phyloP scores from a whole-genome alignment of 495 filamentous ascomycete genomes.

The Darksidea phi region DNA sequence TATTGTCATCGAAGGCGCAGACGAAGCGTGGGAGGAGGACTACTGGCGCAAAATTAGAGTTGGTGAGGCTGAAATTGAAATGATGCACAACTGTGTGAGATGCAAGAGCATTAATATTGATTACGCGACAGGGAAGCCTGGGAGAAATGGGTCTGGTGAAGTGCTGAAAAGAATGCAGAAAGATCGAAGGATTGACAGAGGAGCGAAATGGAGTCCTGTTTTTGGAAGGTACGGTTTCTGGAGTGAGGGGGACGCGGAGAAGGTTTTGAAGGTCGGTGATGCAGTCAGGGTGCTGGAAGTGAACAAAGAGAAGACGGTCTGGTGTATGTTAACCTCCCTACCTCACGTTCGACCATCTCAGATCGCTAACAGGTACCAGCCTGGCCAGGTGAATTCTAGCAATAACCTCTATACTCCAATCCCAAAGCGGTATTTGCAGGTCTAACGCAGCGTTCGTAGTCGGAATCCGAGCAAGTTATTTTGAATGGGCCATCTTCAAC shows the following conservation, averaged over 20 bases:
- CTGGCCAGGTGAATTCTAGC: too few relatives aligned
- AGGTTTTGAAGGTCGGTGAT: slow-evolving; percentile 64
- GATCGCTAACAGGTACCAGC: too few relatives aligned
- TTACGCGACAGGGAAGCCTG: slow-evolving; percentile 68
- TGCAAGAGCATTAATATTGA: slow-evolving; percentile 82
- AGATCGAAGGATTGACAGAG: slow-evolving; percentile 74
- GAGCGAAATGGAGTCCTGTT: slow-evolving; percentile 71
- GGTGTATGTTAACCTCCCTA: slow-evolving; percentile 52
- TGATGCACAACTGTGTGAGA: slow-evolving; percentile 79
- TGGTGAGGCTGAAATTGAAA: slow-evolving; percentile 48
- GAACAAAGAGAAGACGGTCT: slow-evolving; percentile 59
- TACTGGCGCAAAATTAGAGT: slow-evolving; percentile 69
- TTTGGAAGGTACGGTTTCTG: slow-evolving; percentile 83
- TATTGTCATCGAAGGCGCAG: slow-evolving; percentile 66
- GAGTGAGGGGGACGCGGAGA: slow-evolving; percentile 38
- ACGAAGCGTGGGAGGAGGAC: slow-evolving; percentile 74
- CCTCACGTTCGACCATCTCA: too few relatives aligned
- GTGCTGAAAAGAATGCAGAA: slow-evolving; percentile 75
- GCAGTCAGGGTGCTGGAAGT: slow-evolving; percentile 60
- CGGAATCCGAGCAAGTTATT: too few relatives aligned
- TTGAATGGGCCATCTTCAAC: too few relatives aligned
- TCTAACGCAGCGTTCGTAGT: too few relatives aligned
- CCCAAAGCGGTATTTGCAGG: too few relatives aligned
- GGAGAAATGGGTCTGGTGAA: slow-evolving; percentile 60
- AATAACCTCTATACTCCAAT: too few relatives aligned